Evolutionary conservation across 2,329 filamentous ascomycete genomes (phyloP).

Genomic region (Hymenoscyphus fraxineus): DNA sequence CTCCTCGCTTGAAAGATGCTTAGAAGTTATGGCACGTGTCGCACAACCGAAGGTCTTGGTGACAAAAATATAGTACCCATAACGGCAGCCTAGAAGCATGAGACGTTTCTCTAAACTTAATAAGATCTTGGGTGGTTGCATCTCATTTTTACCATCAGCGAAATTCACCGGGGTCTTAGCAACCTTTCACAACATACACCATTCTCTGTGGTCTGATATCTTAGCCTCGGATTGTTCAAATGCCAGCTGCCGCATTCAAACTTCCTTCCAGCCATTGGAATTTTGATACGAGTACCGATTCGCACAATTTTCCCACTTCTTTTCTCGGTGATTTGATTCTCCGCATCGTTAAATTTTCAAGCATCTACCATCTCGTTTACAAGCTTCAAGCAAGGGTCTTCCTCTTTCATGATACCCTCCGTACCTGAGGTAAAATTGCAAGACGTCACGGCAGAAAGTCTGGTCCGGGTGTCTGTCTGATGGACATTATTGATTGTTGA

Average conservation of each 20-base stretch:
- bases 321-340: background rate
- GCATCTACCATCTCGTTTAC: conserved; percentile 1
- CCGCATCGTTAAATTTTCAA: background rate
- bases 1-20: background rate
- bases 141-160: background rate
- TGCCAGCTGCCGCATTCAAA: background rate
- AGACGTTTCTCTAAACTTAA: background rate
- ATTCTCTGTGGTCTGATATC: background rate
- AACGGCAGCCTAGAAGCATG: background rate
- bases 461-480: background rate
- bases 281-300: background rate
- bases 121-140: background rate
- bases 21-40: background rate
- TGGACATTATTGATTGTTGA: too few relatives aligned
- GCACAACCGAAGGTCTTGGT: background rate
- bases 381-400: background rate
- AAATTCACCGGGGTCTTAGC: background rate
- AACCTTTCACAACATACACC: background rate
- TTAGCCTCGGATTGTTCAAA: background rate
- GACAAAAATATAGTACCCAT: background rate
- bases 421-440: background rate
- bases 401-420: background rate
- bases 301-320: background rate
- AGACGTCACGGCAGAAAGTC: background rate
- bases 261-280: background rate